Conservation (phyloP, 345 rosid species). For the Ceriops zippeliana region DNA sequence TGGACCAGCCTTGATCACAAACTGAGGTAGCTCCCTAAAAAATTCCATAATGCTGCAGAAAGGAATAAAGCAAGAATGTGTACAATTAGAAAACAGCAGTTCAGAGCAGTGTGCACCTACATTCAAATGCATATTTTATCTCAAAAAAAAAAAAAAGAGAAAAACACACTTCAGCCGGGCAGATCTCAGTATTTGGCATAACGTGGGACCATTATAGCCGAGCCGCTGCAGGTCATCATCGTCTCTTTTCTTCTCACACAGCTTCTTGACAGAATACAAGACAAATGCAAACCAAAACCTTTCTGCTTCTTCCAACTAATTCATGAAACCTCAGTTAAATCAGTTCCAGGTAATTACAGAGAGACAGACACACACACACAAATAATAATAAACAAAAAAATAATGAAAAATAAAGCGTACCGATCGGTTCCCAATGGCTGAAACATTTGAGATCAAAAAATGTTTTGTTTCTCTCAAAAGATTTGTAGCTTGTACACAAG, state of each 20-base stretch:
- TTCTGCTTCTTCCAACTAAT: slow-evolving; percentile 80
- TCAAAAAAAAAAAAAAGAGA: neutral
- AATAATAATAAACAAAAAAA: too few relatives aligned
- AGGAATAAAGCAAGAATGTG: slow-evolving; percentile 11
- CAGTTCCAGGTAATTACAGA: neutral
- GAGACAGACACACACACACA: neutral
- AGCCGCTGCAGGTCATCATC: slow-evolving; percentile 24
- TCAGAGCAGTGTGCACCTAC: neutral
- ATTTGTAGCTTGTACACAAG: slow-evolving; percentile 40
- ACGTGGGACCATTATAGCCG: slow-evolving; percentile 43
- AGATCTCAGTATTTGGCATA: slow-evolving; percentile 71
- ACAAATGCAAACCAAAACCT: slow-evolving; percentile 84
- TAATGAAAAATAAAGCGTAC: slow-evolving; percentile 25
- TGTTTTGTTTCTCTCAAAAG: slow-evolving; percentile 71
- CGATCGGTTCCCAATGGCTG: slow-evolving; percentile 60
- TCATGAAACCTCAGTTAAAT: slow-evolving; percentile 8
- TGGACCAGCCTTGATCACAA: slow-evolving; percentile 77
- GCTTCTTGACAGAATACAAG: slow-evolving; percentile 56
- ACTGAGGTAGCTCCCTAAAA: slow-evolving; percentile 87
- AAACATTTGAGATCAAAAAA: slow-evolving; percentile 44
- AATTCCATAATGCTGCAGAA: slow-evolving; percentile 71
- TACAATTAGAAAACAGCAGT: neutral
- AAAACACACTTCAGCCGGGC: slow-evolving; percentile 64
- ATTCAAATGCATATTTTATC: slow-evolving; percentile 8
- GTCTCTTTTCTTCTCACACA: slow-evolving; percentile 44